Base-by-base conservation (phyloP, 1,284 basidiomycete species). In the Cutaneotrichosporon dermatis region DNA sequence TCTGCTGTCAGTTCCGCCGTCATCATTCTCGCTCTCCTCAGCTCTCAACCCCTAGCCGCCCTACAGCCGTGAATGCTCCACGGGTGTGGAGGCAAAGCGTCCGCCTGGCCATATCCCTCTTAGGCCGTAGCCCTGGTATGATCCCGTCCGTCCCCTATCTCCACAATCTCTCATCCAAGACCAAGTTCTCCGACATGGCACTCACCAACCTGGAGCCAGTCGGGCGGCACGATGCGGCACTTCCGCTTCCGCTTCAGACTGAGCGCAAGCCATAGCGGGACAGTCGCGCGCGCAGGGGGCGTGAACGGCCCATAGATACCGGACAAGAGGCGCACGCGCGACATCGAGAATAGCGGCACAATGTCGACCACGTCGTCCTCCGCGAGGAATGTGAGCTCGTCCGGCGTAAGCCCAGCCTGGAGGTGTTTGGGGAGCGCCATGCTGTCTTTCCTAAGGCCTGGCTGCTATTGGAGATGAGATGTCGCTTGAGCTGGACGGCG, bases 261-360 rank as follows among this genome's bases (percentile, higher is more conserved):
- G 6, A 90, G 80, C 0, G 93, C 95, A 78, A 99, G 88, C 96
- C 95, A 99, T 5, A 98, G 81, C 0, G 96, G 96, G 9, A 98
- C 85, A 61, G 83, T 82, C 25, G 87, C 82, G 73, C 89, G 88
- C 48, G 85, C 83, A 10, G 95, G 93, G 6, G 96, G 95, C 11
- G 87, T 82, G 55, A 99, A 85, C 9, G 96, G 95, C 1, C 96
- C 96, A 70, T 93, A 97, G 58, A 89, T 85, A 55, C 92, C 92
- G 89, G 92, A 48, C 61, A 95, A 88, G 69, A 95, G 88, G 33
- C 90, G 86, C 25, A 91, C 91, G 64, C 83, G 84, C 67, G 90
- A 88, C 90, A 94, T 93, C 10, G 87, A 82, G 63, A 94, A 89
- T 33, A 90, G 80, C 3, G 92, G 92, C 1, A 91, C 82, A 61